Conservation (phyloP, 169 alveolate species). For the Babesia sp. region DNA sequence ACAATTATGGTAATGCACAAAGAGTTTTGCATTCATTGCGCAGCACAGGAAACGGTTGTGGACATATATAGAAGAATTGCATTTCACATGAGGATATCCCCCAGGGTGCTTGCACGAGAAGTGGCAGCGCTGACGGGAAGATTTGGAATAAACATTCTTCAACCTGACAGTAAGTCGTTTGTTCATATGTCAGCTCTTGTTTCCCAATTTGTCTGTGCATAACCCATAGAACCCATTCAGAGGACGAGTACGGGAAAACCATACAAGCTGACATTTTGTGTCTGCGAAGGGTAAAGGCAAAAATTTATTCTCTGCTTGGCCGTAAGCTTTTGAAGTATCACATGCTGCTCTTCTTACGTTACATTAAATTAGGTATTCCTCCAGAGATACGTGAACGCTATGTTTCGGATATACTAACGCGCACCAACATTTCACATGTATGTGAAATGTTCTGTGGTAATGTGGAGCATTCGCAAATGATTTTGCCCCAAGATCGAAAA, state of each 20-base stretch:
- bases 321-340: conserved; percentile 59
- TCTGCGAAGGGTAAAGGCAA: conserved; percentile 51
- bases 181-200: background rate
- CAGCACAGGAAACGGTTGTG: conserved; percentile 55
- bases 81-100: conserved; percentile 60
- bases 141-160: conserved; percentile 56
- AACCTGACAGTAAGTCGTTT: conserved; percentile 43
- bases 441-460: conserved; percentile 58
- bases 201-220: background rate
- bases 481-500: background rate
- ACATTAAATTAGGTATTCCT: conserved; percentile 71
- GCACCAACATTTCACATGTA: conserved; percentile 46
- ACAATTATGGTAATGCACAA: conserved; percentile 54
- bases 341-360: conserved; percentile 44
- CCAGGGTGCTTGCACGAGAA: conserved; percentile 53
- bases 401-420: conserved; percentile 61
- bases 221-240: conserved; percentile 6
- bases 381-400: conserved; percentile 70
- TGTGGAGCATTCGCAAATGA: background rate
- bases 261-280: conserved; percentile 38
- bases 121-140: conserved; percentile 63
- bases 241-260: conserved; percentile 32
- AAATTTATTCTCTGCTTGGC: conserved; percentile 47
- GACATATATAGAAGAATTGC: conserved; percentile 58
- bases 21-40: background rate